These are phyloP conservation scores for Holtermanniella nyarrowii DNA, from an alignment of 768 basidiomycete species.

Conservation along the genomic window DNA sequence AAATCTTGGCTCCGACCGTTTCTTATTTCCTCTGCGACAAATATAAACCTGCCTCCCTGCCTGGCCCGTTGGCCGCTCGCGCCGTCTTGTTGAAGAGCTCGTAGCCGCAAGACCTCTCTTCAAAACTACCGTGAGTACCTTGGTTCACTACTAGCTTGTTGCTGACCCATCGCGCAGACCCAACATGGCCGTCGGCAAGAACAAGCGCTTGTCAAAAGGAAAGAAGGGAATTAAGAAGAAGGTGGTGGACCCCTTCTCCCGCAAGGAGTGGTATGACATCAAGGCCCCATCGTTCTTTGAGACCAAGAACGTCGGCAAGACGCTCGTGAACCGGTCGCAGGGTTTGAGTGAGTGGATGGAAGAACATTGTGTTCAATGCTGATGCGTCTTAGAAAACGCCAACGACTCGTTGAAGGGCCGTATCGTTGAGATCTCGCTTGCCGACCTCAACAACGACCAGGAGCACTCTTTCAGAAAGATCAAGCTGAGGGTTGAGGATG, in stretches of 20 bases:
- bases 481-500: constrained; percentile 80
- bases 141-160: too few relatives aligned
- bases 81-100: not conserved
- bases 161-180: not conserved
- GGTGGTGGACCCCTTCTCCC: constrained; percentile 98
- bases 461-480: constrained; percentile 99
- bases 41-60: not conserved
- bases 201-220: constrained; percentile 55
- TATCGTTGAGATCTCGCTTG: constrained; percentile 89
- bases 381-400: constrained; percentile 66
- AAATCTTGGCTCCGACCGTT: not conserved
- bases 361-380: not conserved
- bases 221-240: constrained; percentile 85
- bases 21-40: not conserved
- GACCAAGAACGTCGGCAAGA: constrained; percentile 93
- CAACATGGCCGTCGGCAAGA: constrained; percentile 51
- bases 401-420: constrained; percentile 97
- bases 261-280: constrained; percentile 99
- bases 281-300: constrained; percentile 98
- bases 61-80: too few relatives aligned
- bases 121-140: not conserved
- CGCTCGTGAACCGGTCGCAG: constrained; percentile 92
- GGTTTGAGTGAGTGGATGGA: constrained; percentile 71
- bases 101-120: not conserved
- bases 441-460: constrained; percentile 98